Base-by-base conservation (phyloP, 1,139 yeast genomes). In the Kodamaea sp. region DNA sequence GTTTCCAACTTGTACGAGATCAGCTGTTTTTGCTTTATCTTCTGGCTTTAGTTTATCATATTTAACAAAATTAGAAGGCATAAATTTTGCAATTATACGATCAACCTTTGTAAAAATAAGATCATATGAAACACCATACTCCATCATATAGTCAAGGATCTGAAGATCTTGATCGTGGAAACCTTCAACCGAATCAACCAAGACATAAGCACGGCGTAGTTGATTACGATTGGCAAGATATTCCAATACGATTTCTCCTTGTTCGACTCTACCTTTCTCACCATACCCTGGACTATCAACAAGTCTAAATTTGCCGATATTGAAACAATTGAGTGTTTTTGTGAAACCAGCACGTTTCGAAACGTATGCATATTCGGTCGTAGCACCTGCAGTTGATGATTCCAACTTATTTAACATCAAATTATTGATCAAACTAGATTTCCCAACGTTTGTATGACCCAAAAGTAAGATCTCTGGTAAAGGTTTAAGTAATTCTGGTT, bases 281-380 rank as follows among this genome's bases (percentile, higher is more conserved):
- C 97, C 97, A 55, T 88, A 88, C 0, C 97, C 97, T 0, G 97
- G 96, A 29, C 88, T 78, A 55, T 88, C 97, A 2, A 88, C 75
- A 6, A 88, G 53, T 42, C 88, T 65, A 34, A 88, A 66, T 43
- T 73, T 67, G 1, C 84, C 84, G 12, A 87, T 62, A 41, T 79
- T 83, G 60, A 73, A 88, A 47, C 87, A 81, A 52, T 84, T 85
- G 53, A 88, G 62, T 4, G 92, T 81, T 50, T 82, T 80, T 2
- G 97, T 88, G 53, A 67, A 85, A 1, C 95, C 95, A 0, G 89
- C 88, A 38, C 69, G 66, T 39, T 64, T 70, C 4, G 84, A 81
- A 3, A 77, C 78, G 48, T 58, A 74, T 3, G 86, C 87, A 46
- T 70, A 64, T 37, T 66, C 66, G 2, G 63, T 63, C 55, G 33